Evolutionary conservation across 2,329 filamentous ascomycete genomes (phyloP).

Genomic region (Botrytis pseudocinerea): DNA sequence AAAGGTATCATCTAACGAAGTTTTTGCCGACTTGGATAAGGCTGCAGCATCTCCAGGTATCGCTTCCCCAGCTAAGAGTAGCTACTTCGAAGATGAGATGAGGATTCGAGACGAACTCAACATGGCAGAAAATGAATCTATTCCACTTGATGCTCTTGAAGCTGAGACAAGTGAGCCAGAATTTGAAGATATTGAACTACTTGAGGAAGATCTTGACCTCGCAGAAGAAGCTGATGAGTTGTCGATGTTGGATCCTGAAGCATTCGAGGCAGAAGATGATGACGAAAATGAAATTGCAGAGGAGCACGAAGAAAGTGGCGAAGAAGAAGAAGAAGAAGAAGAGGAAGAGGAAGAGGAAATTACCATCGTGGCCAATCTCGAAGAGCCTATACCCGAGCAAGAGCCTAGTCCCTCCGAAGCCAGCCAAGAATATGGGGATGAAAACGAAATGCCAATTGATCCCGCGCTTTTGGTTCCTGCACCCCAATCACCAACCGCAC

Average conservation of each 20-base stretch:
- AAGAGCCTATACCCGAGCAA: neutral
- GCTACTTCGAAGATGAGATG: slow-evolving; percentile 66
- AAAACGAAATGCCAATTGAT: slow-evolving; percentile 61
- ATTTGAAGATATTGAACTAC: slow-evolving; percentile 51
- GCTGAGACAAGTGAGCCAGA: slow-evolving; percentile 32
- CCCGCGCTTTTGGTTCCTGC: slow-evolving; percentile 45
- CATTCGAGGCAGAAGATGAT: slow-evolving; percentile 28
- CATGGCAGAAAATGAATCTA: slow-evolving; percentile 42
- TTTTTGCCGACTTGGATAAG: neutral
- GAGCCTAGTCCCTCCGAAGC: slow-evolving; percentile 58
- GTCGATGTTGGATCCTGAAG: slow-evolving; percentile 52
- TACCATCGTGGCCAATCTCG: neutral
- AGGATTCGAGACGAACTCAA: slow-evolving; percentile 45
- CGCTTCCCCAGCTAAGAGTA: slow-evolving; percentile 45
- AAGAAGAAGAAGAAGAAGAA: slow-evolving; percentile 6
- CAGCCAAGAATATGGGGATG: slow-evolving; percentile 67
- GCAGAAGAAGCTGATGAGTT: slow-evolving; percentile 61
- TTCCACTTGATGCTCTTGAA: slow-evolving; percentile 20
- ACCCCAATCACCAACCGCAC: slow-evolving; percentile 18
- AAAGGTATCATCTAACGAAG: neutral
- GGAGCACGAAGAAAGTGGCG: neutral
- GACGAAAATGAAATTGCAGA: slow-evolving; percentile 4
- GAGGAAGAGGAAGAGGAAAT: slow-evolving; percentile 15
- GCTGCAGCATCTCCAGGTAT: slow-evolving; percentile 16
- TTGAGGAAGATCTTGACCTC: slow-evolving; percentile 59